phyloP scores from a whole-genome alignment of 1,139 yeast genomes.

The Taphrina populina region DNA sequence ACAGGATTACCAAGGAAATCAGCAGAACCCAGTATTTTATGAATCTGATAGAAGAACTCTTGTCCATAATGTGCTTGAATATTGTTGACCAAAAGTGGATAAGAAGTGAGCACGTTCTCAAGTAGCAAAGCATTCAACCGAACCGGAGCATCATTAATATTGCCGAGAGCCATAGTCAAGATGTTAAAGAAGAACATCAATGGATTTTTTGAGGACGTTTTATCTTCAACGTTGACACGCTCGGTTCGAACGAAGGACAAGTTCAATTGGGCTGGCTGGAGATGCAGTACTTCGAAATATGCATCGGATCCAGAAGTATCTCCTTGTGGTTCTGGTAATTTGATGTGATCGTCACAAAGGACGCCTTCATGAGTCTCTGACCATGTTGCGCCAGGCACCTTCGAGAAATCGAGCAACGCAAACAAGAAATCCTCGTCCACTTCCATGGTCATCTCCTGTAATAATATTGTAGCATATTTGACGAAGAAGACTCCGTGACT shows the following conservation, averaged over 20 bases:
- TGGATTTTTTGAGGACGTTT: constrained; percentile 60
- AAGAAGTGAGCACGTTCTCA: constrained; percentile 85
- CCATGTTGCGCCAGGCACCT: constrained; percentile 54
- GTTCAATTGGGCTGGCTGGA: constrained; percentile 87
- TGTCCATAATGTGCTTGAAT: constrained; percentile 86
- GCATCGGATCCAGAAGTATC: constrained; percentile 66
- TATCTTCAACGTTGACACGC: constrained; percentile 60
- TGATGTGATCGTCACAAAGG: constrained; percentile 63
- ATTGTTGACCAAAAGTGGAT: constrained; percentile 68
- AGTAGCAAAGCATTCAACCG: constrained; percentile 79
- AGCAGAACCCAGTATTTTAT: constrained; percentile 92
- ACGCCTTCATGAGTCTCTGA: constrained; percentile 42
- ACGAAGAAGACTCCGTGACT: constrained; percentile 85
- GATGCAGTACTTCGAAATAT: constrained; percentile 86
- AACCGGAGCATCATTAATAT: constrained; percentile 95
- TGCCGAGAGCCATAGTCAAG: constrained; percentile 94
- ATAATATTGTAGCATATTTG: constrained; percentile 81
- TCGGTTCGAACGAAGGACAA: constrained; percentile 91
- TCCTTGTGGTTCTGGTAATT: constrained; percentile 63
- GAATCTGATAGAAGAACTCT: constrained; percentile 86
- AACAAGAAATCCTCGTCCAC: constrained; percentile 90
- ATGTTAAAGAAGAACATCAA: constrained; percentile 73
- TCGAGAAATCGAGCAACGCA: constrained; percentile 73
- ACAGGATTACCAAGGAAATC: constrained; percentile 97
- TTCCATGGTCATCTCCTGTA: constrained; percentile 90